Conservation (phyloP, 1,284 basidiomycete genomes). For the Irpex sp. region DNA sequence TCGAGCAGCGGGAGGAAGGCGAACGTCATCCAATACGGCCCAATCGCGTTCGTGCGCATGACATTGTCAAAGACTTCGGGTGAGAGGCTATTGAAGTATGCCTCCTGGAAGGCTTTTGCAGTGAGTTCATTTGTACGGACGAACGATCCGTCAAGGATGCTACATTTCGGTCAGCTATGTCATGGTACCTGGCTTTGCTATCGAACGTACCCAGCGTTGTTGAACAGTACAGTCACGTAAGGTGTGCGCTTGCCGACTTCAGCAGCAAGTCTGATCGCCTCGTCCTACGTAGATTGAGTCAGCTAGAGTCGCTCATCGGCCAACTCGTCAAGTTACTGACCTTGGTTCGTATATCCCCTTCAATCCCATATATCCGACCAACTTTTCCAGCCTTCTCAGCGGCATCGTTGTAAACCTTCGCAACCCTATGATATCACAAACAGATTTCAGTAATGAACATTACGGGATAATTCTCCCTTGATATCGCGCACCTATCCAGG, state of each 20-base stretch:
- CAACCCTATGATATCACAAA: slow-evolving; percentile 22
- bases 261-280: slow-evolving; percentile 42
- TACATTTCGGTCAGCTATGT: not conserved
- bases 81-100: slow-evolving; percentile 7
- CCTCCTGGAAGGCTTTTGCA: slow-evolving; percentile 11
- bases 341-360: slow-evolving; percentile 45
- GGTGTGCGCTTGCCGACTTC: slow-evolving; percentile 36
- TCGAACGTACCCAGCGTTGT: slow-evolving; percentile 32
- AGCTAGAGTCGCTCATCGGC: not conserved
- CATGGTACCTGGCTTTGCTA: not conserved
- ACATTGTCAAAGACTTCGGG: slow-evolving; percentile 37
- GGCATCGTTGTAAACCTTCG: slow-evolving; percentile 37
- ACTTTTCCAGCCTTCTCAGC: slow-evolving; percentile 27
- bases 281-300: slow-evolving; percentile 28
- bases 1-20: slow-evolving; percentile 49
- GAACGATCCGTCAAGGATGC: slow-evolving; percentile 6
- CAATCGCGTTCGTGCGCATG: slow-evolving; percentile 41
- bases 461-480: not conserved
- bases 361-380: slow-evolving; percentile 39
- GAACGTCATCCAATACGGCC: slow-evolving; percentile 48
- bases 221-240: slow-evolving; percentile 41
- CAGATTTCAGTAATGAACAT: not conserved
- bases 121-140: slow-evolving; percentile 3
- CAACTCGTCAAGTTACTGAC: slow-evolving; percentile 19
- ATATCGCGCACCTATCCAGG: slow-evolving; percentile 32